Percentiles rank a stretch among this genome's conserved stretches.
Evolutionary conservation across 2,329 filamentous ascomycete genomes (phyloP).

Genomic region (Paecilomyces fulvus): DNA sequence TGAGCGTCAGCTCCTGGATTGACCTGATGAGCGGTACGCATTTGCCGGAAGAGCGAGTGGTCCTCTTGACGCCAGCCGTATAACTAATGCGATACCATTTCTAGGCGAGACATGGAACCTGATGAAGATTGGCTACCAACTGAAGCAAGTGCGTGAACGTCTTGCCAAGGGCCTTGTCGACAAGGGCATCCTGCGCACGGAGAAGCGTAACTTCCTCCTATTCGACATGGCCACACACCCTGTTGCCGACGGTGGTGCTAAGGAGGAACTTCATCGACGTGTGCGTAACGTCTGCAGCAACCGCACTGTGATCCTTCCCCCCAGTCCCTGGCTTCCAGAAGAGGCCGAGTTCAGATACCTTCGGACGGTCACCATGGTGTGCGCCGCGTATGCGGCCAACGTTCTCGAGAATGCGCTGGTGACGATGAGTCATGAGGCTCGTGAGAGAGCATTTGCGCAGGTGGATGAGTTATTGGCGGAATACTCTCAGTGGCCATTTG

Average conservation of each 20-base stretch:
- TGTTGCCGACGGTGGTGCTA: conserved; percentile 89
- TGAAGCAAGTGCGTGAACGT: conserved; percentile 97
- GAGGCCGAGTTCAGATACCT: conserved; percentile 89
- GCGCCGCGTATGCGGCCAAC: conserved; percentile 94
- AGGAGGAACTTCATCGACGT: conserved; percentile 90
- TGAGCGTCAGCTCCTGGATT: conserved; percentile 99
- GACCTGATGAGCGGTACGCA: conserved; percentile 90
- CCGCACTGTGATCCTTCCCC: conserved; percentile 82
- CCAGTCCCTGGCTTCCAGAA: conserved; percentile 83
- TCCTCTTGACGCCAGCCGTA: conserved; percentile 1
- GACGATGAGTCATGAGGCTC: conserved; percentile 84
- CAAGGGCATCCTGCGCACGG: conserved; percentile 95
- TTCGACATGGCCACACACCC: conserved; percentile 99
- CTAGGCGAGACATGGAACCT: conserved; percentile 98
- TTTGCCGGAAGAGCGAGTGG: not conserved
- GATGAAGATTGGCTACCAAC: conserved; percentile 99
- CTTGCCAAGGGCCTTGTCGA: conserved; percentile 95
- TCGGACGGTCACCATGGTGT: conserved; percentile 91
- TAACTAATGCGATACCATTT: conserved; percentile 8
- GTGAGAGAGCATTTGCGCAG: conserved; percentile 91
- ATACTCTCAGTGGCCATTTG: conserved; percentile 97
- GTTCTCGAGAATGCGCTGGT: conserved; percentile 96
- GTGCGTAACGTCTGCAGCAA: conserved; percentile 89
- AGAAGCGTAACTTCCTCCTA: conserved; percentile 98
- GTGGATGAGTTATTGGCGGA: conserved; percentile 93